Base-by-base conservation (phyloP, 1,139 yeast genomes). In the Taphrina deformans region DNA sequence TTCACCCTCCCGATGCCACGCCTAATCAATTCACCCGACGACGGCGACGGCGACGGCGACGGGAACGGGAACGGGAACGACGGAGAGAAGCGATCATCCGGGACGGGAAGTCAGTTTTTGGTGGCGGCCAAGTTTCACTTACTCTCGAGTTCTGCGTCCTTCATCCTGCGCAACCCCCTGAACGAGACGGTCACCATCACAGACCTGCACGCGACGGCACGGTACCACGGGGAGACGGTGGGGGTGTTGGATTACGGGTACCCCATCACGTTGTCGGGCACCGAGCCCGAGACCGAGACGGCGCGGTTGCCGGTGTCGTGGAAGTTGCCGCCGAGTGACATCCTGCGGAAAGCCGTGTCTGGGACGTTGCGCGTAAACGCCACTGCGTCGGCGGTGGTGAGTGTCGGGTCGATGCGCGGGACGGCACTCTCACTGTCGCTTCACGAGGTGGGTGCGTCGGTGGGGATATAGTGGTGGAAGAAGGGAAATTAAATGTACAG, bases 321-420 rank as follows among this genome's bases (percentile, higher is more conserved):
- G 63, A 48, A 51, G 41, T 50, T 59, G 24, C 63, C 63, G 46
- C 41, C 63, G 14, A 23, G 50, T 26, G 63, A 59, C 40, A 59
- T 59, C 16, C 21, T 59, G 40, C 55, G 63, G 16, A 48, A 40
- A 29, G 63, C 63, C 16, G 35, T 59, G 45, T 1, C 41, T 4
- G 63, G 63, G 9, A 59, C 63, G n/a, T 41, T 59, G 23, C 45
- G 41, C 23, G 63, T 59, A 18, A 59, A 59, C 38, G 63, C 63
- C n/a, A 50, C 63, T 12, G 63, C 56, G 29, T 16, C 14, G n/a
- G 55, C 56, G 12, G 16, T n/a, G 21, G 56, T 59, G 23, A 26
- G 48, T n/a, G 46, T 59, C 24, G 63, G 63, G 7, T 16, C 10
- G 18, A 24, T 59, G 56, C 6, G 50, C 26, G 56, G 56, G 12